A percentile compares a stretch with the other conserved stretches of the same genome.
Evolutionary conservation across 257 asterid species (phyloP).

Genomic region (Solanum tarapatanum): DNA sequence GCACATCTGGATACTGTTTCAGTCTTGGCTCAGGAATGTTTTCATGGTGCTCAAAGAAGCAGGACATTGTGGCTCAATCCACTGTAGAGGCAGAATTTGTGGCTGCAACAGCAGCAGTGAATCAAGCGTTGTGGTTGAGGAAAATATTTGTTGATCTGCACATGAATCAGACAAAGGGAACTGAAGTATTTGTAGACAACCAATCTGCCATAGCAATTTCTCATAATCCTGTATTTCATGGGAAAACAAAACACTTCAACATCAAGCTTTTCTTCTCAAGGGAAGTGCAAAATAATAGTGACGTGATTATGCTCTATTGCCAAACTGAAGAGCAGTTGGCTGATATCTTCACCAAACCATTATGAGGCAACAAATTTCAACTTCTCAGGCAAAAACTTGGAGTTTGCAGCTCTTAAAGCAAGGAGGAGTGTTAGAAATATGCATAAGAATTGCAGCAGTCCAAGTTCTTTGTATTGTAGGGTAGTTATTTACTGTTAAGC

Average conservation of each 20-base stretch:
- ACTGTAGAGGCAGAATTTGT: not conserved
- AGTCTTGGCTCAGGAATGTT: not conserved
- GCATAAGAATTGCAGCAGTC: not conserved
- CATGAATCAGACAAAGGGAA: not conserved
- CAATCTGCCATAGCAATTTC: not conserved
- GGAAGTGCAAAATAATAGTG: not conserved
- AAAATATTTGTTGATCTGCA: not conserved
- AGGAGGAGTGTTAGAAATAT: not conserved
- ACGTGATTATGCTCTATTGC: not conserved
- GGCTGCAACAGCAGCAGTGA: not conserved
- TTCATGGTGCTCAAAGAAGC: not conserved
- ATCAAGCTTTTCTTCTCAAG: not conserved
- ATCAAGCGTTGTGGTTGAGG: not conserved
- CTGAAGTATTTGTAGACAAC: not conserved
- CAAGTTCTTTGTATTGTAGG: not conserved
- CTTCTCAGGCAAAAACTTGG: too few relatives aligned
- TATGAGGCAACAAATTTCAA: too few relatives aligned
- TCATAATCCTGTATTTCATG: not conserved
- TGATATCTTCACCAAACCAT: too few relatives aligned
- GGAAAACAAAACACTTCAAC: not conserved
- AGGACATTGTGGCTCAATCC: not conserved
- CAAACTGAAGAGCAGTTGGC: too few relatives aligned
- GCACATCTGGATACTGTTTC: not conserved
- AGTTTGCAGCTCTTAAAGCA: too few relatives aligned
- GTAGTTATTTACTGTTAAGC: not conserved